Conservation (phyloP, 164 flowering plant genomes). For the Sextonia rubra region DNA sequence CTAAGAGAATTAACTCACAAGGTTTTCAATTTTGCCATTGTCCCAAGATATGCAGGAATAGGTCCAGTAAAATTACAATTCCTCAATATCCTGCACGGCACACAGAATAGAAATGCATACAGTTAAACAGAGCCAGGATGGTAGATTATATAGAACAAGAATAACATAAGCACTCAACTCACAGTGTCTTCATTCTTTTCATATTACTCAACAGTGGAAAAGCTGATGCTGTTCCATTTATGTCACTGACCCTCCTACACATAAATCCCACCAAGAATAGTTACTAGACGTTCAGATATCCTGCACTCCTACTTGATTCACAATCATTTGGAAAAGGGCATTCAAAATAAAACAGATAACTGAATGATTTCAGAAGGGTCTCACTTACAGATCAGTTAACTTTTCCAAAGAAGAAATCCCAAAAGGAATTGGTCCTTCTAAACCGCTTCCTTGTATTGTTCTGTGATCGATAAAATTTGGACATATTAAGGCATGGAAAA, state of each 20-base stretch:
- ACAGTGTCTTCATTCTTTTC: constrained; percentile 39
- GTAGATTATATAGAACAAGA: not conserved
- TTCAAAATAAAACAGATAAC: not conserved
- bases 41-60: constrained; percentile 50
- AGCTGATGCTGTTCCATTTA: constrained; percentile 34
- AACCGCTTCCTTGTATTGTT: constrained; percentile 62
- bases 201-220: constrained; percentile 43
- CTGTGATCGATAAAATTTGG: constrained; percentile 23
- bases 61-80: constrained; percentile 55
- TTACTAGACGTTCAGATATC: not conserved
- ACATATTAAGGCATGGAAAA: not conserved
- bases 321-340: not conserved
- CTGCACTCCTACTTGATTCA: not conserved
- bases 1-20: constrained; percentile 40
- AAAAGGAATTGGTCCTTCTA: constrained; percentile 64
- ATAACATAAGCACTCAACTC: constrained; percentile 22
- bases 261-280: not conserved
- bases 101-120: not conserved
- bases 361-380: constrained; percentile 1
- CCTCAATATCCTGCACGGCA: constrained; percentile 45
- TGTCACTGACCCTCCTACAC: constrained; percentile 70
- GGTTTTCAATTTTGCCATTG: constrained; percentile 22
- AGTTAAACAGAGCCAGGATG: not conserved
- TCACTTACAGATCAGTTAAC: constrained; percentile 45
- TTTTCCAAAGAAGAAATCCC: constrained; percentile 41